A percentile compares a stretch with the other conserved stretches of the same genome.
phyloP scores from a whole-genome alignment of 129 eudicot genomes.

The Calendula officinalis region DNA sequence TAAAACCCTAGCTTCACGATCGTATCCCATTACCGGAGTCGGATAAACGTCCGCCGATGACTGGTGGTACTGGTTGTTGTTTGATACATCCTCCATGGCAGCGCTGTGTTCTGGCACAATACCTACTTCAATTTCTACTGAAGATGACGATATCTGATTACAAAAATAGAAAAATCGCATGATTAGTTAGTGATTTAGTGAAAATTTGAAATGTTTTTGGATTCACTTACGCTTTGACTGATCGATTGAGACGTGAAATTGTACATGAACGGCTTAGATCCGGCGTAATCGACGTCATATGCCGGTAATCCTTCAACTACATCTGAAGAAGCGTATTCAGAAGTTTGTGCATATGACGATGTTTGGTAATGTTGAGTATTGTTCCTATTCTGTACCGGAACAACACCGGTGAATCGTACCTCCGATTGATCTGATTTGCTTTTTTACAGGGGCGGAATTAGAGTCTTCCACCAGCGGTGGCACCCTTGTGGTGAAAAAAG shows the following conservation, averaged over 20 bases:
- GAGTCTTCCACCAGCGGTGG: too few species aligned
- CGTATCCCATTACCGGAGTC: conserved; percentile 47
- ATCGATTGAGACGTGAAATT: conserved; percentile 72
- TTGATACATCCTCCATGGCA: conserved; percentile 52
- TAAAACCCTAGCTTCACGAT: conserved; percentile 79
- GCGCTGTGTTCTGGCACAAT: conserved; percentile 78
- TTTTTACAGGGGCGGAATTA: too few species aligned
- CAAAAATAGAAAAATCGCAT: not conserved
- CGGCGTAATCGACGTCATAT: conserved; percentile 50
- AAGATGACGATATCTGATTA: conserved; percentile 74
- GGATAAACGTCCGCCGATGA: conserved; percentile 42
- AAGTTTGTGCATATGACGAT: conserved; percentile 16
- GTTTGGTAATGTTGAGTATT: conserved; percentile 28
- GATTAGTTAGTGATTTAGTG: not conserved
- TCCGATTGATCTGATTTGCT: conserved; percentile 23
- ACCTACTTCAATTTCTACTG: conserved; percentile 55
- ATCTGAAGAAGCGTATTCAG: conserved; percentile 20
- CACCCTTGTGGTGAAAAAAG: too few species aligned
- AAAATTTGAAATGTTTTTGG: too few species aligned
- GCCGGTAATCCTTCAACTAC: conserved; percentile 74
- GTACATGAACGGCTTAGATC: conserved; percentile 70
- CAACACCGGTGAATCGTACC: conserved; percentile 57
- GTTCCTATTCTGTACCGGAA: conserved; percentile 55
- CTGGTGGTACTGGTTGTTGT: conserved; percentile 20
- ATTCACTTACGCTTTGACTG: conserved; percentile 81